phyloP scores from a whole-genome alignment of 768 basidiomycete genomes.

The Lactarius hatsudake region DNA sequence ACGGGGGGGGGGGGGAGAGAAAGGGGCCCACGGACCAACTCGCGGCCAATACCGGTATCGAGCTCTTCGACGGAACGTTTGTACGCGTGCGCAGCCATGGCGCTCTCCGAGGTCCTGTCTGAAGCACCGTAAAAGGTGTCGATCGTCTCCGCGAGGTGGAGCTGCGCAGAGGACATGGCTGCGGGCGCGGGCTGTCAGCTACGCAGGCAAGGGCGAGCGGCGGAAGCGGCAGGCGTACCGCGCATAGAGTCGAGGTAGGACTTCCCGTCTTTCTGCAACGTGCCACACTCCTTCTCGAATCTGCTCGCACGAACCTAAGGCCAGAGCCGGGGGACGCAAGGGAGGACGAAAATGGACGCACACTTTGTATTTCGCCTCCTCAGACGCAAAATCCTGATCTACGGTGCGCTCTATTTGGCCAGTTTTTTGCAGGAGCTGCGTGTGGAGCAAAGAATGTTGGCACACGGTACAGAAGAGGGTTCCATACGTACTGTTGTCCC shows the following conservation, averaged over 20 bases:
- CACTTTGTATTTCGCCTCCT: constrained; percentile 88
- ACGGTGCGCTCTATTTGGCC: constrained; percentile 96
- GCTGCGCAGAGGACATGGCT: constrained; percentile 96
- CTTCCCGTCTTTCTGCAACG: constrained; percentile 94
- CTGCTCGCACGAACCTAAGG: constrained; percentile 39
- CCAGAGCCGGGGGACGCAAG: neutral
- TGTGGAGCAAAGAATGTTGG: constrained; percentile 18
- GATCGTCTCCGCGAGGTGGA: constrained; percentile 89
- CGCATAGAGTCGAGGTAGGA: constrained; percentile 93
- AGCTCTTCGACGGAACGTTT: constrained; percentile 93
- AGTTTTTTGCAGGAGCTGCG: constrained; percentile 91
- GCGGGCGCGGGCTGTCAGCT: constrained; percentile 9
- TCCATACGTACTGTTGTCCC: constrained; percentile 72
- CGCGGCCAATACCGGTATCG: constrained; percentile 77
- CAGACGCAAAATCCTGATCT: constrained; percentile 89
- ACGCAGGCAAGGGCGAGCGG: neutral
- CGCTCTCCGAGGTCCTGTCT: constrained; percentile 82
- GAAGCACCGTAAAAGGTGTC: constrained; percentile 88
- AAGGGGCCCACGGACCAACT: constrained; percentile 62
- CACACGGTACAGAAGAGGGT: constrained; percentile 5
- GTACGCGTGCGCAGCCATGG: constrained; percentile 97
- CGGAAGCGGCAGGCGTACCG: constrained; percentile 47
- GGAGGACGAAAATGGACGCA: constrained; percentile 42
- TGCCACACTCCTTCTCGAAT: constrained; percentile 94
- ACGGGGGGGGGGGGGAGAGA: neutral